Conservation (phyloP, 331 rosid genomes). For the Quercus phellos region DNA sequence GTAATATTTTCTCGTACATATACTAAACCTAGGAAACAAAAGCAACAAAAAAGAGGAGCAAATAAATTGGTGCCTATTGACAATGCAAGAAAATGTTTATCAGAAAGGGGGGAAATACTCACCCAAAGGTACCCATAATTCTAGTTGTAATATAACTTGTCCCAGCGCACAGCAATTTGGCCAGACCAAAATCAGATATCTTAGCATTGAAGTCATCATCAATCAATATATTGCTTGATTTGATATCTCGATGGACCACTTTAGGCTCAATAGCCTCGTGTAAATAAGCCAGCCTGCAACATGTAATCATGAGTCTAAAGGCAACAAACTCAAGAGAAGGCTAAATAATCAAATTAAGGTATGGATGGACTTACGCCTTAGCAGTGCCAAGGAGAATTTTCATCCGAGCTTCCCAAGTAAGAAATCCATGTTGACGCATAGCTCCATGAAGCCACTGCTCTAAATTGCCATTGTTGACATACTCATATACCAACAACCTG, state of each 20-base stretch:
- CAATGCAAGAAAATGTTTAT: not conserved
- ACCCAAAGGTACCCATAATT: constrained; percentile 98
- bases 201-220: constrained; percentile 85
- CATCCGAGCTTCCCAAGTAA: constrained; percentile 92
- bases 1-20: not conserved
- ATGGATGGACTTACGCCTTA: constrained; percentile 59
- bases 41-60: not conserved
- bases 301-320: constrained; percentile 20
- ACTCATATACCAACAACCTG: constrained; percentile 89
- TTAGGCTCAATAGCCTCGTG: constrained; percentile 97
- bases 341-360: constrained; percentile 7
- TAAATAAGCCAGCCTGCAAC: constrained; percentile 75
- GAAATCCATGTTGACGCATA: constrained; percentile 74
- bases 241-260: constrained; percentile 89
- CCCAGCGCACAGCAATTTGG: constrained; percentile 81
- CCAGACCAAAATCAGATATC: constrained; percentile 89
- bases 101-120: constrained; percentile 24
- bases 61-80: not conserved
- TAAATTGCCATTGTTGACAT: constrained; percentile 84
- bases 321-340: constrained; percentile 8
- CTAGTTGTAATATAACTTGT: constrained; percentile 86
- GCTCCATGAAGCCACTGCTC: constrained; percentile 98
- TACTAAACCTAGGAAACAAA: not conserved
- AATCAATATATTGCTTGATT: constrained; percentile 82
- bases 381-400: constrained; percentile 91